A percentile compares a stretch with the other conserved stretches of the same genome.
Evolutionary conservation across 2,329 filamentous ascomycete genomes (phyloP).

Genomic region (Purpureocillium lavendulum): DNA sequence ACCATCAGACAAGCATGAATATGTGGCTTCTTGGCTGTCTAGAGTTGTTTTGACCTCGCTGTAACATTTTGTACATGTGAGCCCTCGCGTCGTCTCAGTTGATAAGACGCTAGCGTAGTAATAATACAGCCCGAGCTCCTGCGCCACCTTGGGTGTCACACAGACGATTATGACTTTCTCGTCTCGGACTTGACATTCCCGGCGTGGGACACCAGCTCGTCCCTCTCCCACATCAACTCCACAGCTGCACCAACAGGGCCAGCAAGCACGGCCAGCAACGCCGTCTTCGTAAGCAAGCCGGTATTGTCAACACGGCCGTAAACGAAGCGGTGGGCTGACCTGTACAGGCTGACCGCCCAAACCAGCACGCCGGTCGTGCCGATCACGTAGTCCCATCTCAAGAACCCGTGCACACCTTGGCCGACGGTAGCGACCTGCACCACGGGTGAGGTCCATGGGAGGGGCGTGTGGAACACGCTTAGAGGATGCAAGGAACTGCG

Average conservation of each 20-base stretch:
- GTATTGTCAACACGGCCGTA: background rate
- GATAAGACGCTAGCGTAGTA: no score
- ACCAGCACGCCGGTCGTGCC: constrained; percentile 8
- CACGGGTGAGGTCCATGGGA: constrained; percentile 9
- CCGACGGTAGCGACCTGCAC: constrained; percentile 7
- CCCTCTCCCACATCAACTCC: constrained; percentile 13
- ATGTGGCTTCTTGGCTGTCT: no score
- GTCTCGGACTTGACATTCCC: background rate
- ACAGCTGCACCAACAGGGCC: constrained; percentile 10
- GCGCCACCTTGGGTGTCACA: no score
- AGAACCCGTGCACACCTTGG: constrained; percentile 9
- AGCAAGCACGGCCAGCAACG: constrained; percentile 5
- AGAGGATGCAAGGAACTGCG: constrained; percentile 7
- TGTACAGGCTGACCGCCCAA: constrained; percentile 9
- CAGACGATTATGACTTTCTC: background rate
- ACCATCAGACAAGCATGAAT: background rate
- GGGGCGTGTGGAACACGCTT: constrained; percentile 7
- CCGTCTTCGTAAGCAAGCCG: constrained; percentile 1
- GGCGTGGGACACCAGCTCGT: constrained; percentile 8
- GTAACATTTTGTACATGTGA: no score
- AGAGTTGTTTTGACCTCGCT: no score
- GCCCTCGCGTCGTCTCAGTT: no score
- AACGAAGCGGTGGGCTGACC: constrained; percentile 4
- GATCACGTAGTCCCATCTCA: constrained; percentile 13
- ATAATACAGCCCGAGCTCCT: no score